phyloP scores from a whole-genome alignment of 2,329 filamentous ascomycete species.

The Trichoderma semiorbis region DNA sequence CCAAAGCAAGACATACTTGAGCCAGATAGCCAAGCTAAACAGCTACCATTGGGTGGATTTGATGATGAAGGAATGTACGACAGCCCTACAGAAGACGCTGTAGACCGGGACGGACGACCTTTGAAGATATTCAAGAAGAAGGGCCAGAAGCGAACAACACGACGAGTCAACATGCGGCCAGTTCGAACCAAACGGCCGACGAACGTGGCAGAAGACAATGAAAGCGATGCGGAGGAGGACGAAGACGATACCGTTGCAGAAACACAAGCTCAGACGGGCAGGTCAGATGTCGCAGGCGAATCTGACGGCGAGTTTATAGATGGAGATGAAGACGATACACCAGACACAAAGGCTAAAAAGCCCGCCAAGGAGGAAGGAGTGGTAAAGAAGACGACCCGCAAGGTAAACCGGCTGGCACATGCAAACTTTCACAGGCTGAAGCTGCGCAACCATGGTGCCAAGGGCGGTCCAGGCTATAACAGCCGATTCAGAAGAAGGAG shows the following conservation, averaged over 20 bases:
- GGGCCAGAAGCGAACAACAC: slow-evolving; percentile 75
- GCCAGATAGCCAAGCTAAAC: slow-evolving; percentile 42
- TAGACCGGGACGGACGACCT: slow-evolving; percentile 56
- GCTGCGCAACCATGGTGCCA: slow-evolving; percentile 58
- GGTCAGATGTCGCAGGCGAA: slow-evolving; percentile 16
- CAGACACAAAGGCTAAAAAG: slow-evolving; percentile 21
- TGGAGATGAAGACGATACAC: slow-evolving; percentile 17
- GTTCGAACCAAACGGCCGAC: slow-evolving; percentile 47
- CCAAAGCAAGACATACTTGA: slow-evolving; percentile 37
- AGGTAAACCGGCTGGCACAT: slow-evolving; percentile 62
- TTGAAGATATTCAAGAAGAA: slow-evolving; percentile 74
- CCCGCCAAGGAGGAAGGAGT: slow-evolving; percentile 38
- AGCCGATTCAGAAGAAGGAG: slow-evolving; percentile 56
- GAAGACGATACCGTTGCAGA: slow-evolving; percentile 32
- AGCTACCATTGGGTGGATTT: slow-evolving; percentile 55
- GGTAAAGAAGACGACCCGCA: slow-evolving; percentile 52
- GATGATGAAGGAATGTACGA: slow-evolving; percentile 61
- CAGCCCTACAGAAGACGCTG: slow-evolving; percentile 45
- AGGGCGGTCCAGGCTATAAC: slow-evolving; percentile 55
- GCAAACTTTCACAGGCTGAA: slow-evolving; percentile 66
- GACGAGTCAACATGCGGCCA: slow-evolving; percentile 62
- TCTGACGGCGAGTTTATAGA: slow-evolving; percentile 21
- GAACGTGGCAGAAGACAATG: slow-evolving; percentile 21
- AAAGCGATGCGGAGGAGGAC: slow-evolving; percentile 34
- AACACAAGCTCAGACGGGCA: slow-evolving; percentile 24